Evolutionary conservation across 345 rosid species (phyloP), one percentile per base, ranked within the genome.

Genomic region (Luvunga scandens): DNA sequence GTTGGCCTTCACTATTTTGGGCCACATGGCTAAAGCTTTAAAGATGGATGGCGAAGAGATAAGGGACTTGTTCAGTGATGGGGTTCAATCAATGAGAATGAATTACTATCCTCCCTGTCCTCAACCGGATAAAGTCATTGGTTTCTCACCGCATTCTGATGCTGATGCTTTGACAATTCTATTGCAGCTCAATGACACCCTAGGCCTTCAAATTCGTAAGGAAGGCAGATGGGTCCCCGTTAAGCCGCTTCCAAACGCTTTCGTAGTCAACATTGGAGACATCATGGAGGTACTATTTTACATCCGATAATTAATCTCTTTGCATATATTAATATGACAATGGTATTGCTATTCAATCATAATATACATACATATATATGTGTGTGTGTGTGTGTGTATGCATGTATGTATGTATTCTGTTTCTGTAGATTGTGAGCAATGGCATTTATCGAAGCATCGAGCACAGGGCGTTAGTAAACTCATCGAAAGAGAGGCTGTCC

Each of bases 31-130:
- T 10, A 80, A 81, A 70, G 87, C 88, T 30, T 62, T 90, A 25
- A 48, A 77, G 61, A 88, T 91, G 82, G 92, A 89, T 13, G 39
- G 48, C 7, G 75, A 88, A 48, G 92, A 91, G 36, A 84, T 89
- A 36, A 63, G 64, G 24, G 89, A 75, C 48, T 3, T 75, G 53
- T 84, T 84, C 55, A 16, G 33, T 10, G 83, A 81, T 39, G 88
- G 85, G 48, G 56, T 83, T 60, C 88, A 86, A 64, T 73, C 86
- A 19, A 62, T 86, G 65, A 86, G 88, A 71, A 83, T 83, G 85
- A 86, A 86, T 34, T 81, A 81, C 77, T 86, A 86, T 66, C 88
- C 88, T 22, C 83, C 82, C 7, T 83, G 88, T 19, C 85, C 85
- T 39, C 73, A 86, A 77, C 85, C 86, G 30, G 83, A 86, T 10